Evolutionary conservation across 2,329 filamentous ascomycete genomes (phyloP), one percentile per base, ranked within the genome.

Genomic region (Xylogone sp.): DNA sequence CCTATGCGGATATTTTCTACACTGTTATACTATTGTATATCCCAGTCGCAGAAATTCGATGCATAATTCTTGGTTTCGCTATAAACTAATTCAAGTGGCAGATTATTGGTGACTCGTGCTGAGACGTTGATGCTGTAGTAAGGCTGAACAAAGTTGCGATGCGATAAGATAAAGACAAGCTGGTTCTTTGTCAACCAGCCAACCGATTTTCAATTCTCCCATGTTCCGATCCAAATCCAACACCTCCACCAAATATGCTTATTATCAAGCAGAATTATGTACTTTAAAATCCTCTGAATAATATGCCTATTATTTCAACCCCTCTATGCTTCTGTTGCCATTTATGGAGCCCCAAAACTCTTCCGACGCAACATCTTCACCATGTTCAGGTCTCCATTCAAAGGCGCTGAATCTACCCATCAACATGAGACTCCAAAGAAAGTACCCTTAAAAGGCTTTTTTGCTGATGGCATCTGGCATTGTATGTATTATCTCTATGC

Each of bases 381-480:
- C 13, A 39, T 39, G 34, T 39, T 18, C 34, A 39, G n/a, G 34
- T 39, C 34, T 5, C 34, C 34, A 18, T 39, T 16, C 34, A 39
- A 39, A 18, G 34, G 34, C n/a, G 34, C 34, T 16, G 34, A 13
- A 16, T 13, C 34, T 16, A 5, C 34, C 5, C 8, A 39, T 39
- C 6, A 39, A 16, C n/a, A 7, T 39, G n/a, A 5, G n/a, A 39
- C n/a, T 50, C 43, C 59, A 34, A 53, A 54, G 43, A 65, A 57
- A 47, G 46, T 51, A 42, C 54, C 56, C 19, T 43, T 58, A 16
- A 64, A 60, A 21, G 69, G 68, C 9, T 52, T 63, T 22, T 67
- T 68, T 43, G 54, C 56, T 31, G 62, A 67, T 52, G 67, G 67
- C 2, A 63, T 65, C 27, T 76, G 72, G 73, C 62, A 69, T 45